Evolutionary conservation across 345 rosid species (phyloP).

Genomic region (Cardamine chenopodiifolia): DNA sequence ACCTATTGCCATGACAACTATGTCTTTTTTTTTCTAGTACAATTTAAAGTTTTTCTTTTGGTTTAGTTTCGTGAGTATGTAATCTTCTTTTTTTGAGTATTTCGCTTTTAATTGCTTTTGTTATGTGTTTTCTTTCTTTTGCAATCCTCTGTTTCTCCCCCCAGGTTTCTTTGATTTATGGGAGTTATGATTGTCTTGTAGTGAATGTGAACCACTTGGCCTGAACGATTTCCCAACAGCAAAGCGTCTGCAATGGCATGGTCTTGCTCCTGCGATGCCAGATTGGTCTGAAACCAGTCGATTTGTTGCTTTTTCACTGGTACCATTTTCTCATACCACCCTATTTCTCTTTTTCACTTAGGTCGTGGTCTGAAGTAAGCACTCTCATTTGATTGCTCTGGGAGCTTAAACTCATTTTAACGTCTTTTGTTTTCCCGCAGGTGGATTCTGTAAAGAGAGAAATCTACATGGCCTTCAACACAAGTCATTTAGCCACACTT

Average conservation of each 20-base stretch:
- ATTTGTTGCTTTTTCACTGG: slow-evolving; percentile 93
- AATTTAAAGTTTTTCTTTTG: slow-evolving; percentile 3
- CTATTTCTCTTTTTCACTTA: neutral
- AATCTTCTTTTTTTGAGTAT: slow-evolving; percentile 1
- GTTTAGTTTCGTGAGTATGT: slow-evolving; percentile 81
- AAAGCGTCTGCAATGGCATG: slow-evolving; percentile 93
- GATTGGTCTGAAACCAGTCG: slow-evolving; percentile 92
- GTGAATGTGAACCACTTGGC: slow-evolving; percentile 92
- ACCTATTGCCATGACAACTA: slow-evolving; percentile 93
- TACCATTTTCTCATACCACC: slow-evolving; percentile 30
- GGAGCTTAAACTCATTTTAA: neutral
- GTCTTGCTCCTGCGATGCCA: slow-evolving; percentile 70
- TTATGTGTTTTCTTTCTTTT: neutral
- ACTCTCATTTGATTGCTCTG: neutral
- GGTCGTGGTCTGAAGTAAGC: neutral
- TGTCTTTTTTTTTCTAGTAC: slow-evolving; percentile 49
- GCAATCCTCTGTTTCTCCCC: neutral
- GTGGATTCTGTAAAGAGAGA: slow-evolving; percentile 73
- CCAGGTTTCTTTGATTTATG: slow-evolving; percentile 6
- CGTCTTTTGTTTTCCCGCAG: slow-evolving; percentile 40
- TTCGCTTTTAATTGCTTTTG: neutral
- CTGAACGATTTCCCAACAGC: slow-evolving; percentile 86
- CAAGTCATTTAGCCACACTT: slow-evolving; percentile 67
- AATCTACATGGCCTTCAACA: slow-evolving; percentile 81
- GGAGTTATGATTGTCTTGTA: slow-evolving; percentile 40